Base-by-base conservation (phyloP, 345 rosid species). In the Salix viminalis region DNA sequence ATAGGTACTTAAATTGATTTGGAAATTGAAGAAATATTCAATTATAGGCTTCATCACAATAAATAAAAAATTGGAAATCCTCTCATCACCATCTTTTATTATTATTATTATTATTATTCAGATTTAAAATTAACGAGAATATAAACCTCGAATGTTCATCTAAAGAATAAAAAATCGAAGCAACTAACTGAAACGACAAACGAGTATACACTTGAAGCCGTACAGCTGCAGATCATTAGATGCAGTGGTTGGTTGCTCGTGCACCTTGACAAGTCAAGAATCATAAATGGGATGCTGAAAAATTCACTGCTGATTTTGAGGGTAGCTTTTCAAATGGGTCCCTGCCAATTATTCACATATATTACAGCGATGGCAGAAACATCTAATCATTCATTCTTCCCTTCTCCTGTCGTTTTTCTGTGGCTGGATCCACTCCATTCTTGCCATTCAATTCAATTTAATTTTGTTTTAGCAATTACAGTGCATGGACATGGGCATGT, bases 181-280 rank as follows among this genome's bases (percentile, higher is more conserved):
- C 52, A 46, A 14, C 52, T 14, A 15, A 14, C 16, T 3, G 52
- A 46, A 0, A 56, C 24, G 28, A 24, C 19, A 46, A 0, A 56
- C 24, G 28, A 24, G 23, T n/a, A 56, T 37, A 50, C 39, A 75
- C 37, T 48, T 14, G 26, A 4, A 6, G 10, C 66, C 79, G 84
- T 77, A 77, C 81, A 5, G 46, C 60, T 18, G 75, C 79, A 76
- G 80, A 65, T 37, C 54, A 60, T 72, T 69, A 61, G 52, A 56
- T 2, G 67, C 84, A 60, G 77, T 32, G 52, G 78, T 67, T 32
- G 52, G 78, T 67, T 46, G 74, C 79, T 78, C 80, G 80, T 81
- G 86, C 82, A 37, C 69, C 78, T 71, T 68, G 81, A 80, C 62
- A 32, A 73, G 81, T 78, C 79, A 58, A 42, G 46, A 70, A 80